phyloP scores from a whole-genome alignment of 2,329 filamentous ascomycete species.

The Coniochaeta hoffmannii region DNA sequence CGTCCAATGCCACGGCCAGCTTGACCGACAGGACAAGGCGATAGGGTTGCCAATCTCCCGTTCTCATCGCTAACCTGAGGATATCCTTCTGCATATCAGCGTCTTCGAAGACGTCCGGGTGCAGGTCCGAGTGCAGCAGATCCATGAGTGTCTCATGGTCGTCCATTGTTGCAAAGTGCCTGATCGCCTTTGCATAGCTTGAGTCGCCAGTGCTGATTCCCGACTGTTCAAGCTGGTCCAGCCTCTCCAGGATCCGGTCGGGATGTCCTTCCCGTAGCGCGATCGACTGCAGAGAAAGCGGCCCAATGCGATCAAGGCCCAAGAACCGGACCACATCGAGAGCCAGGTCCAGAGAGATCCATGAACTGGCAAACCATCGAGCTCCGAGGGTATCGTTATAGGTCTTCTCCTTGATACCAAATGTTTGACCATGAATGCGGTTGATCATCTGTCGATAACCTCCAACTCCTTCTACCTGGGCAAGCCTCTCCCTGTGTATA shows the following conservation, averaged over 20 bases:
- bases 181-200: conserved; percentile 58
- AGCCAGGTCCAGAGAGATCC: conserved; percentile 65
- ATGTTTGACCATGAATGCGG: conserved; percentile 29
- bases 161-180: conserved; percentile 52
- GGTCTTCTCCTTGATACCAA: conserved; percentile 33
- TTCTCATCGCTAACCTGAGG: conserved; percentile 22
- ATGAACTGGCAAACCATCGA: conserved; percentile 68
- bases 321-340: conserved; percentile 64
- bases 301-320: conserved; percentile 65
- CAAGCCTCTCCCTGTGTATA: conserved; percentile 5
- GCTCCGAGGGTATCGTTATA: conserved; percentile 67
- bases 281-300: conserved; percentile 70
- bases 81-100: conserved; percentile 30
- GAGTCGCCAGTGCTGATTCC: conserved; percentile 57
- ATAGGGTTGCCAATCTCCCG: conserved; percentile 32
- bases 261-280: conserved; percentile 55
- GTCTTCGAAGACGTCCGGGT: conserved; percentile 49
- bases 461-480: conserved; percentile 7
- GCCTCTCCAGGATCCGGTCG: conserved; percentile 46
- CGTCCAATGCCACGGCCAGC: conserved; percentile 22
- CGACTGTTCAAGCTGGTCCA: conserved; percentile 52
- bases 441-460: conserved; percentile 27
- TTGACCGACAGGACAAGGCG: conserved; percentile 37
- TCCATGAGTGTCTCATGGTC: conserved; percentile 41
- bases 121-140: conserved; percentile 41